Evolutionary conservation across 1,284 basidiomycete species (phyloP), one percentile per base, ranked within the genome.

Genomic region (Microbotryum violaceum): DNA sequence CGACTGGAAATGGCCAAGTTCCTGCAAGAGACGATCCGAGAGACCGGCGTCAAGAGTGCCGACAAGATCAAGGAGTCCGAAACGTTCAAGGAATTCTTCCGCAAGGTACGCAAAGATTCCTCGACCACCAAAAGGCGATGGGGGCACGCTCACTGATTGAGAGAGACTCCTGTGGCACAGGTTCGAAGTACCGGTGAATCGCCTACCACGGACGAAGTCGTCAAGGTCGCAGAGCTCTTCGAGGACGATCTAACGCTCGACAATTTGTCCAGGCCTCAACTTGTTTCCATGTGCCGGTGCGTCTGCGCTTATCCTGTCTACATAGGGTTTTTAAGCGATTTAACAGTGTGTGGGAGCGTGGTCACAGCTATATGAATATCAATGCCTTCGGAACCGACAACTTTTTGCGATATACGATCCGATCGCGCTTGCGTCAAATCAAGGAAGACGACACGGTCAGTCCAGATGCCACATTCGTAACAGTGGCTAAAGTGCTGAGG

Each of bases 1-100:
- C 83, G 94, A 58, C 80, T 99, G 29, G 93, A 97, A 75, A 97
- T 98, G 93, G 96, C 96, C 70, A 98, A 99, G 74, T 99, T 98
- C 81, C 79, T 99, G 53, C 94, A 97, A 74, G 96, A 97, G 76
- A 97, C 96, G 2, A 83, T 98, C 61, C 85, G 88, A 54, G 94
- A 97, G 77, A 91, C 89, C 18, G 91, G 91, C 48, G 80, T 97
- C 61, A 91, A 89, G 75, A 89, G 71, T 16, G 70, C 90, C 8
- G 93, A 76, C 64, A 75, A 94, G 73, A 93, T 98, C 62, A 84
- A 97, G 61, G 89, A 89, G 64, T 89, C 84, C 56, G 91, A 97
- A 65, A 91, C 92, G 58, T 98, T 98, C 82, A 97, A 97, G 74
- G 91, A 97, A 76, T 98, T 99, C 78, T 99, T 98, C 86, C 85